Base-by-base conservation (phyloP, 257 asterid genomes). In the Solanum sejunctum region DNA sequence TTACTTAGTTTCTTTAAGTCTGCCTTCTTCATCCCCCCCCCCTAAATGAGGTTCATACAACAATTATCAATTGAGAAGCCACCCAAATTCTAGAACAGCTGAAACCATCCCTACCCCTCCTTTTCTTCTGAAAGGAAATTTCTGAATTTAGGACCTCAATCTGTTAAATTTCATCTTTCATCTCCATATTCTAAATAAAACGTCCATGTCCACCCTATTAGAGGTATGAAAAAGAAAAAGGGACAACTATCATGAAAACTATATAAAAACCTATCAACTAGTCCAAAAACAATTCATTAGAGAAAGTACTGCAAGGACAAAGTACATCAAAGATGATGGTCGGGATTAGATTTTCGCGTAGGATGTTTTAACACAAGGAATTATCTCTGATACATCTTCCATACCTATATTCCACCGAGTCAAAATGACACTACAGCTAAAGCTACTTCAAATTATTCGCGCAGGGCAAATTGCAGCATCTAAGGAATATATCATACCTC, bases 401-500 rank as follows among this genome's bases (percentile, higher is more conserved):
- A 72, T 21, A 61, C 20, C 36, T 72, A n/a, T 72, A 72, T 13
- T 45, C 39, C 45, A 72, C 57, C 2, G 36, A 72, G 57, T 72
- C 80, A 78, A 77, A 28, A 49, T 75, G 82, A 75, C 82, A 9
- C 61, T 52, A 78, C 52, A 28, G 28, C 28, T 52, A 28, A 78
- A 28, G 28, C 28, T 52, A 28, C 23, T 52, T 78, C 3, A 28
- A 17, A 78, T 26, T 72, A 52, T 78, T 28, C 49, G 10, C 26
- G 17, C 1, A 2, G 13, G 1, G 64, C 47, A 52, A 78, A 78
- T 17, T 78, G 83, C 6, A 26, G 64, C 64, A 28, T 78, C 64
- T 52, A 78, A 26, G 39, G 57, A 12, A 12, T 67, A 52, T 69
- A 43, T 49, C 86, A 72, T 89, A 97, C 99, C 97, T 18, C 84